Base-by-base conservation (phyloP, 371 early-diverging fungal species). In the Haplosporangium sp. region DNA sequence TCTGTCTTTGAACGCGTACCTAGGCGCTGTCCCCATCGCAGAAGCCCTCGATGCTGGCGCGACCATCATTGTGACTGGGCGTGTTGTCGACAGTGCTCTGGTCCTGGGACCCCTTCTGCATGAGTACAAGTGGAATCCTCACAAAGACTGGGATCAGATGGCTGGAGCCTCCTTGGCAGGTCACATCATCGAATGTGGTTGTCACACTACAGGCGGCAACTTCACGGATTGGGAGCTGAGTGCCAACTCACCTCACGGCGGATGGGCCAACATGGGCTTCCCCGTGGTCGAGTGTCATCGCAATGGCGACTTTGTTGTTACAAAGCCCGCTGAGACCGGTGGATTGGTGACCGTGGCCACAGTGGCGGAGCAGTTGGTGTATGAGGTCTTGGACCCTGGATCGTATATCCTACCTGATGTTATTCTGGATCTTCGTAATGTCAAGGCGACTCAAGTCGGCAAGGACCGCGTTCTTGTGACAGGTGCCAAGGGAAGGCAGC, bases 141-240 rank as follows among this genome's bases (percentile, higher is more conserved):
- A 71, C 53, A 74, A 72, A 54, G 88, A 89, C 66, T 89, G 84
- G 58, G 91, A 92, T 69, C 80, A 85, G 29, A 82, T 93, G 55
- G 93, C 93, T 0, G 83, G 88, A 9, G 93, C 90, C 0, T 91
- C 91, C 6, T 70, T 92, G 62, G 92, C 92, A 0, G 93, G 93
- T 9, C 93, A 93, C 73, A 84, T 93, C 57, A 89, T 93, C 60
- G 93, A 93, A 77, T 93, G 93, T 56, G 93, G 93, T 1, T 90
- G 90, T 69, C 93, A 93, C 21, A 85, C 90, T 10, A 92, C 92
- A 0, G 93, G 93, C 18, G 93, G 93, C 29, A 93, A 93, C 63
- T 91, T 92, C 62, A 92, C 93, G 1, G 93, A 92, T 61, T 93
- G 92, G 92, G 76, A 82, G n/a, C 74, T 87, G 18, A 84, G 84